Conservation (phyloP, 2,329 filamentous ascomycete genomes). For the Aspergillus oerlinghausenensis region DNA sequence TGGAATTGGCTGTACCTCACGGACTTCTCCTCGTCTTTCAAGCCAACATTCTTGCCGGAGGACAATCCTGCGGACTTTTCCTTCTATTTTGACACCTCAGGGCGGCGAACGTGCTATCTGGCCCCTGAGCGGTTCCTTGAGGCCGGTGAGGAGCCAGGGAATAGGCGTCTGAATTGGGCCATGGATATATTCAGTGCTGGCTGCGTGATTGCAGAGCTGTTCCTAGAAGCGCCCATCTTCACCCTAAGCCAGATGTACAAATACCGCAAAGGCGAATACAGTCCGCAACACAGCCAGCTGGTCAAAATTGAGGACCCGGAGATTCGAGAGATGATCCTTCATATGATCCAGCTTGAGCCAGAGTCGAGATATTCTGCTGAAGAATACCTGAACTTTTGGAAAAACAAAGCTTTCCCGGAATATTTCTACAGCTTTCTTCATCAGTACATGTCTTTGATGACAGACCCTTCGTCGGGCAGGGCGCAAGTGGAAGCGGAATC, state of each 20-base stretch:
- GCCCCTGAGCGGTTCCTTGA: slow-evolving; percentile 88
- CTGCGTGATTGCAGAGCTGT: slow-evolving; percentile 94
- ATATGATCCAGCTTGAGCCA: slow-evolving; percentile 95
- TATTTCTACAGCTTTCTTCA: slow-evolving; percentile 98
- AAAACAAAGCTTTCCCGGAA: slow-evolving; percentile 83
- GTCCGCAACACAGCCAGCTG: slow-evolving; percentile 74
- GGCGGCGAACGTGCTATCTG: slow-evolving; percentile 86
- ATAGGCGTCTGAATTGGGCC: slow-evolving; percentile 71
- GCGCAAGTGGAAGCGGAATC: slow-evolving; percentile 63
- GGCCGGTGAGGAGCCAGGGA: slow-evolving; percentile 61
- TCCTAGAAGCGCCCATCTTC: slow-evolving; percentile 94
- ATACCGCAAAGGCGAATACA: slow-evolving; percentile 88
- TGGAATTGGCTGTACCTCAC: slow-evolving; percentile 99
- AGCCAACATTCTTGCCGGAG: slow-evolving; percentile 87
- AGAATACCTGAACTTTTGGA: slow-evolving; percentile 89
- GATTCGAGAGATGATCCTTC: slow-evolving; percentile 80
- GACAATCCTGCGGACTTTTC: slow-evolving; percentile 97
- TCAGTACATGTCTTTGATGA: slow-evolving; percentile 95
- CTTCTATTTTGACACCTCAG: slow-evolving; percentile 94
- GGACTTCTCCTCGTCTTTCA: slow-evolving; percentile 96
- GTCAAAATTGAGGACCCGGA: slow-evolving; percentile 83
- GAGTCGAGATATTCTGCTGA: slow-evolving; percentile 89
- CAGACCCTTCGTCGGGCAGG: slow-evolving; percentile 78
- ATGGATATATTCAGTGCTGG: slow-evolving; percentile 99
- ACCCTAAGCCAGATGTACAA: slow-evolving; percentile 94